Base-by-base conservation (phyloP, 305 asterid species). In the Plantago lanceolata region DNA sequence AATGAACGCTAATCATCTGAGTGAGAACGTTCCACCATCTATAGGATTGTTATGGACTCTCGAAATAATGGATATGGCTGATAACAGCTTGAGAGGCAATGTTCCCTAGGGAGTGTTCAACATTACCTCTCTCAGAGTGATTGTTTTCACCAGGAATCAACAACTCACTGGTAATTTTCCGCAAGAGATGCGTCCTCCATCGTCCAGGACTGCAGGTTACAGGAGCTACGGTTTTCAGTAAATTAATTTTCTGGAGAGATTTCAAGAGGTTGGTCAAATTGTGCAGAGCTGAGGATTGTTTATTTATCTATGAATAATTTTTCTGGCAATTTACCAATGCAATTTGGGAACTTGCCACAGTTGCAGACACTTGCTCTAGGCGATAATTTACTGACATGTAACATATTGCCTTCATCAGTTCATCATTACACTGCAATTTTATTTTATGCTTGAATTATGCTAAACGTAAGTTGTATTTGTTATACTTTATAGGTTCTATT, bases 401-500 rank as follows among this genome's bases (percentile, higher is more conserved):
- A 50, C 18, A 17, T 19, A 8, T 40, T 40, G 14, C 7, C 7
- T 6, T 49, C 9, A 49, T 64, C 75, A 14, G 66, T 74, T 12
- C 16, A 66, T 24, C 28, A 24, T 24, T 24, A 14, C 29, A 24
- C 1, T 24, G 28, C 28, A 24, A 24, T 24, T 24, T 24, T 24
- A 24, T 24, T 24, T 24, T 3, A 24, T 24, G 28, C 28, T 24
- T 24, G 28, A 3, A 24, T 24, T 24, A 24, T 24, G 28, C 28
- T 24, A 1, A 24, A 24, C 16, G 5, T 6, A 16, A 48, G 16
- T 16, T 47, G n/a, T 16, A 16, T 48, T n/a, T 24, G 2, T 24
- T 24, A n/a, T 20, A 12, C 48, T 17, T 68, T 48, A 0, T 58
- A 58, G 73, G 73, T 35, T 33, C 37, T 7, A 62, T 72, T 62